Percentiles rank a stretch among this genome's conserved stretches.
phyloP scores from a whole-genome alignment of 495 filamentous ascomycete genomes.

The Thermothielavioides terrestris region DNA sequence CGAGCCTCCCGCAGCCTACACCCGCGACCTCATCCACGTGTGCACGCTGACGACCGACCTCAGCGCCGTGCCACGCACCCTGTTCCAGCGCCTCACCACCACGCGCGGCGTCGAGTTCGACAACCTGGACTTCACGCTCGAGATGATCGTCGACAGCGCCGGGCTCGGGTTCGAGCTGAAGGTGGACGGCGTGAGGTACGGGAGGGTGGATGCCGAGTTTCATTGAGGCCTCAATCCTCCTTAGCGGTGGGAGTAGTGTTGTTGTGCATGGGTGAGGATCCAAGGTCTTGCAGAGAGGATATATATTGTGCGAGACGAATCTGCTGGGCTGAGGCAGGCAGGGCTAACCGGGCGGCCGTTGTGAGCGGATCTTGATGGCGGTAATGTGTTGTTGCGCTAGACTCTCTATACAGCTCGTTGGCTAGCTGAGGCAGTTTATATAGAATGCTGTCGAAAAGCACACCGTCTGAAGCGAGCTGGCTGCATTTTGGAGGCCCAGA shows the following conservation, averaged over 20 bases:
- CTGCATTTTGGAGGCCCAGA: no score
- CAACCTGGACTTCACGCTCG: slow-evolving; percentile 65
- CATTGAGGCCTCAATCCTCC: no score
- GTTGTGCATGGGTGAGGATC: not conserved
- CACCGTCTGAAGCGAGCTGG: no score
- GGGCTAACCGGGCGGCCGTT: no score
- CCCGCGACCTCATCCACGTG: slow-evolving; percentile 51
- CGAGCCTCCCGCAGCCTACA: slow-evolving; percentile 50
- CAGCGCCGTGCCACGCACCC: slow-evolving; percentile 53
- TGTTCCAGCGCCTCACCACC: slow-evolving; percentile 60
- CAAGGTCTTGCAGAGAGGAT: not conserved
- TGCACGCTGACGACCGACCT: slow-evolving; percentile 72
- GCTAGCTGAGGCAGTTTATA: no score
- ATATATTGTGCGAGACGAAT: no score
- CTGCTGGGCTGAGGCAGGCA: no score
- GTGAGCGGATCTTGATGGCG: not conserved
- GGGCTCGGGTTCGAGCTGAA: slow-evolving; percentile 63
- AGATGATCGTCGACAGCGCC: slow-evolving; percentile 67
- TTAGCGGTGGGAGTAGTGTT: not conserved
- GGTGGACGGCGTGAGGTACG: slow-evolving; percentile 65
- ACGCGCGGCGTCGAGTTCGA: slow-evolving; percentile 67
- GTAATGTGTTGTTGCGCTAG: not conserved
- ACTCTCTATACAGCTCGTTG: no score
- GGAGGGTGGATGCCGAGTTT: slow-evolving; percentile 62
- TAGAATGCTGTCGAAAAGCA: no score